These are phyloP conservation scores for Spencermartinsiella ligniputridi DNA, from an alignment of 1,139 yeast species.

Conservation along the genomic window DNA sequence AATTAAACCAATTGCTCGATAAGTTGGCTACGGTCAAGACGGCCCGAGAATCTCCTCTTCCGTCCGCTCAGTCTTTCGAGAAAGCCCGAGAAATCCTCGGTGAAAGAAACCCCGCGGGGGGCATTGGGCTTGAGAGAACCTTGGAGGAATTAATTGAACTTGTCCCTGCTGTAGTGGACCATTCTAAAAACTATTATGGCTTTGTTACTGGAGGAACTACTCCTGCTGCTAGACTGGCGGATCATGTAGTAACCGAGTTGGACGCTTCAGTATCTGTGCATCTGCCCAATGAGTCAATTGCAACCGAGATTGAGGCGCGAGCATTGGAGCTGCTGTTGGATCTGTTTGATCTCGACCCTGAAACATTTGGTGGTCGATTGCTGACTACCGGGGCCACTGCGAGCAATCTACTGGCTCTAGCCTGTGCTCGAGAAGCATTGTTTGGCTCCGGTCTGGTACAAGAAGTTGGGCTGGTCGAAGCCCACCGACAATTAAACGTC, in stretches of 20 bases:
- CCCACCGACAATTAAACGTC: conserved; percentile 17
- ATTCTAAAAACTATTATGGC: conserved; percentile 25
- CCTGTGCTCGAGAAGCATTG: conserved; percentile 20
- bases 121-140: conserved; percentile 19
- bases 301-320: conserved; percentile 22
- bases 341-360: conserved; percentile 19
- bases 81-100: not conserved
- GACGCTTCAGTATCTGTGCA: conserved; percentile 24
- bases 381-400: conserved; percentile 30
- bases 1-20: not conserved
- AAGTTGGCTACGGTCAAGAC: not conserved
- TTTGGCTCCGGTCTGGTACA: conserved; percentile 9
- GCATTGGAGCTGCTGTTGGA: conserved; percentile 23
- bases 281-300: conserved; percentile 22
- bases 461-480: conserved; percentile 18
- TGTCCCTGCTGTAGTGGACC: conserved; percentile 23
- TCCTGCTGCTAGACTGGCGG: conserved; percentile 29
- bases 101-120: conserved; percentile 9
- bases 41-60: not conserved
- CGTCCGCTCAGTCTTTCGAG: not conserved
- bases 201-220: conserved; percentile 30
- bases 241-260: conserved; percentile 21
- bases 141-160: conserved; percentile 15
- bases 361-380: conserved; percentile 20
- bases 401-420: conserved; percentile 25